phyloP scores from a whole-genome alignment of 169 alveolate genomes.

The Cryptosporidium felis region DNA sequence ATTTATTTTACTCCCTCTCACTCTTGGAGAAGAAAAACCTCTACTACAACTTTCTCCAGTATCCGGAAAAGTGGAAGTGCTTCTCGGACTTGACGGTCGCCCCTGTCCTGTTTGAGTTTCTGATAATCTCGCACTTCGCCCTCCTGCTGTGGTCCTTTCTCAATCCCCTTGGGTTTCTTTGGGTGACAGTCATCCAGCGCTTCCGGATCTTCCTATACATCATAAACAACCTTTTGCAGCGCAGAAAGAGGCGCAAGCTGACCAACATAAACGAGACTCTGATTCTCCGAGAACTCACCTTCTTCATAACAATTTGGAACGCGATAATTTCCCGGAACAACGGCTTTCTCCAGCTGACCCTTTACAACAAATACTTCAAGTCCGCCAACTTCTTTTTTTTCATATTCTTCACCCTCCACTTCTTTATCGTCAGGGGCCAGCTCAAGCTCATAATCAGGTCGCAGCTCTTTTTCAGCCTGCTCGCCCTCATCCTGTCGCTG shows the following conservation, averaged over 20 bases:
- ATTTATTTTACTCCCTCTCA: constrained; percentile 6
- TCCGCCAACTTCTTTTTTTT: constrained; percentile 2
- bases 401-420: constrained; percentile 30
- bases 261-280: constrained; percentile 27
- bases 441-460: background rate
- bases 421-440: constrained; percentile 9
- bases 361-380: constrained; percentile 45
- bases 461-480: constrained; percentile 30
- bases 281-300: constrained; percentile 42
- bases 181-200: constrained; percentile 53
- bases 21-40: background rate
- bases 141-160: constrained; percentile 20
- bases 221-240: background rate
- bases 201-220: constrained; percentile 18
- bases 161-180: constrained; percentile 50
- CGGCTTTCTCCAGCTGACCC: constrained; percentile 57
- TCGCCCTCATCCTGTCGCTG: background rate
- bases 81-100: background rate
- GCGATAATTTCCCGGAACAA: constrained; percentile 40
- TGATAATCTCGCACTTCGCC: constrained; percentile 5
- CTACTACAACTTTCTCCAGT: constrained; percentile 43
- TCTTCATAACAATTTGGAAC: constrained; percentile 60
- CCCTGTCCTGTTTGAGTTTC: constrained; percentile 6
- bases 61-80: constrained; percentile 43
- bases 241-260: constrained; percentile 24